Conservation (phyloP, 2,329 filamentous ascomycete species). For the Stachybotrys chartarum region DNA sequence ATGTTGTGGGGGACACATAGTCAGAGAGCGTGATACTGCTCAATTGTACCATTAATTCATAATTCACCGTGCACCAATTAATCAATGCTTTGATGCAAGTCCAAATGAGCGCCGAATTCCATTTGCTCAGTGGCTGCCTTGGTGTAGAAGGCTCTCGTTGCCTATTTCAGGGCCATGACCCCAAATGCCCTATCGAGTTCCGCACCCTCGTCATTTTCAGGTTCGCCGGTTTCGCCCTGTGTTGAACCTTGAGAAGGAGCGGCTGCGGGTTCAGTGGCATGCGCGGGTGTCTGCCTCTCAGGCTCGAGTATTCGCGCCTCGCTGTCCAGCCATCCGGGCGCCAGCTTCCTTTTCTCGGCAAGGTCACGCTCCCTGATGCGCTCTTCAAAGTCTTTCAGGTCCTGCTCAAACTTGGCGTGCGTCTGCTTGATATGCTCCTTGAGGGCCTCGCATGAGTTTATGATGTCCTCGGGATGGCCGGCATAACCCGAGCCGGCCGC, state of each 20-base stretch:
- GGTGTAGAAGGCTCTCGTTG: not conserved
- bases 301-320: slow-evolving; percentile 64
- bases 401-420: slow-evolving; percentile 58
- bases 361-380: slow-evolving; percentile 58
- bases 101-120: not conserved
- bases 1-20: not conserved
- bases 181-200: slow-evolving; percentile 53
- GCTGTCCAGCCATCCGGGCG: slow-evolving; percentile 75
- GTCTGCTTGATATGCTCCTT: slow-evolving; percentile 67
- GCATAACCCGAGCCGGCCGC: slow-evolving; percentile 71
- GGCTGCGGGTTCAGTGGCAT: slow-evolving; percentile 12
- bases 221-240: slow-evolving; percentile 8
- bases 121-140: not conserved
- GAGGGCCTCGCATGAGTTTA: slow-evolving; percentile 72
- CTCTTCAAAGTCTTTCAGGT: slow-evolving; percentile 65
- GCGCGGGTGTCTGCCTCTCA: slow-evolving; percentile 37
- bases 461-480: slow-evolving; percentile 80
- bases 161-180: slow-evolving; percentile 29
- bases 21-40: not conserved
- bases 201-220: slow-evolving; percentile 43
- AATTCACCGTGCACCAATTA: too few species aligned
- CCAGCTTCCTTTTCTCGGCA: slow-evolving; percentile 71
- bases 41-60: not conserved
- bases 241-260: not conserved
- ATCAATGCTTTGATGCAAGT: not conserved